These are phyloP conservation scores for Herpetomonas tarakana DNA, from an alignment of 208 protist genomes.

Conservation along the genomic window DNA sequence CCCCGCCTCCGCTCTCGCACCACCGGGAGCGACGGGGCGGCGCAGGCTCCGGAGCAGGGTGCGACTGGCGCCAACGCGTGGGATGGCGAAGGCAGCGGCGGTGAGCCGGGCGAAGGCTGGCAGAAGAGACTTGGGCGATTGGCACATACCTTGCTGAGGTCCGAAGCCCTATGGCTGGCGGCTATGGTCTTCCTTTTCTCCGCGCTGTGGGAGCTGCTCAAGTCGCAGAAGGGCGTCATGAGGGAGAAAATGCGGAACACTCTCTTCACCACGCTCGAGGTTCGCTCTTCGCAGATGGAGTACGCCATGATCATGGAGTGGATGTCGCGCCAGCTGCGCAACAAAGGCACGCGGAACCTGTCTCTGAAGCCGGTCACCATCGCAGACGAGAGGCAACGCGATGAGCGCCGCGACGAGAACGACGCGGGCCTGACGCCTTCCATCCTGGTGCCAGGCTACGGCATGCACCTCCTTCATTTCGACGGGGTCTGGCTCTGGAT, in stretches of 20 bases:
- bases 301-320: constrained; percentile 90
- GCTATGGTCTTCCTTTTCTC: constrained; percentile 59
- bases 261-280: constrained; percentile 75
- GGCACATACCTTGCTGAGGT: constrained; percentile 17
- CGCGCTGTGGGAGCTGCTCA: constrained; percentile 69
- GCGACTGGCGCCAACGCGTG: background rate
- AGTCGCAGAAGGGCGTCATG: constrained; percentile 40
- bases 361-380: constrained; percentile 66
- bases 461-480: constrained; percentile 71
- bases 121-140: background rate
- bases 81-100: background rate
- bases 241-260: constrained; percentile 40
- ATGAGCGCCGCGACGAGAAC: background rate
- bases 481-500: constrained; percentile 63
- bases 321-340: constrained; percentile 75
- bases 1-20: background rate
- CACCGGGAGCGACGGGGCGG: background rate
- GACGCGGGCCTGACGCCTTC: background rate
- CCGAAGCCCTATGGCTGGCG: constrained; percentile 49
- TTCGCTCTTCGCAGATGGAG: constrained; percentile 84
- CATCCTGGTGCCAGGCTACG: constrained; percentile 77
- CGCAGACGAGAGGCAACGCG: constrained; percentile 29
- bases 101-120: background rate
- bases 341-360: constrained; percentile 57
- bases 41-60: background rate